Conservation (phyloP, 2,329 filamentous ascomycete genomes). For the Trematosphaeria pertusa region DNA sequence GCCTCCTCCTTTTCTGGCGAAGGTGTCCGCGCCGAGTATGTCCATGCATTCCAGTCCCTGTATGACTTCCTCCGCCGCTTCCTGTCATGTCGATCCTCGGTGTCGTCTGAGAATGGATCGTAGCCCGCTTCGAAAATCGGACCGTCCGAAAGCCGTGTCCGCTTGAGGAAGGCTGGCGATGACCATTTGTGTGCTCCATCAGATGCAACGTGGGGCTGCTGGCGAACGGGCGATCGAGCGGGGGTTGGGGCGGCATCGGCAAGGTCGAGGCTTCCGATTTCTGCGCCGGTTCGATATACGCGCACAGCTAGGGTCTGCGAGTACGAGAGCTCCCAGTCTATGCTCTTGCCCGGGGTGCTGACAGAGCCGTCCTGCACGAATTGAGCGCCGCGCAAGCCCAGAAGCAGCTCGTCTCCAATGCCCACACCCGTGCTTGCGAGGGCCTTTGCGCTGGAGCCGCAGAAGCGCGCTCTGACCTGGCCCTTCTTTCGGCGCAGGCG, state of each 20-base stretch:
- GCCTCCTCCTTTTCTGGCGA: conserved; percentile 66
- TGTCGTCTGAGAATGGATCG: conserved; percentile 71
- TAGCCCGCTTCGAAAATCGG: conserved; percentile 68
- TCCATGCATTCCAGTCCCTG: conserved; percentile 74
- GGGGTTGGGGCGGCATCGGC: conserved; percentile 48
- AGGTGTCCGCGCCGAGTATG: conserved; percentile 72
- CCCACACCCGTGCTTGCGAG: conserved; percentile 72
- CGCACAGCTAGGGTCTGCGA: conserved; percentile 43
- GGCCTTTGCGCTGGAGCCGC: conserved; percentile 71
- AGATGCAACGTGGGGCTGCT: conserved; percentile 8
- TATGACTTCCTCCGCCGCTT: conserved; percentile 76
- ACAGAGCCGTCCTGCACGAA: conserved; percentile 66
- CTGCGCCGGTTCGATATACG: conserved; percentile 55
- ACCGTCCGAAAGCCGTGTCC: conserved; percentile 72
- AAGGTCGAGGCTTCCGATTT: conserved; percentile 61
- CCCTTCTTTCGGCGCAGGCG: conserved; percentile 77
- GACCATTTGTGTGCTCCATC: conserved; percentile 59
- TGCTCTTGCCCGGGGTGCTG: conserved; percentile 63
- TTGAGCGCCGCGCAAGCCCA: conserved; percentile 72
- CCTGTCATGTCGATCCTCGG: conserved; percentile 64
- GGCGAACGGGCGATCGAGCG: conserved; percentile 31
- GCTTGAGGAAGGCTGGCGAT: conserved; percentile 79
- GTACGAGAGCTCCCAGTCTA: conserved; percentile 65
- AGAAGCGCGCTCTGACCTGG: conserved; percentile 80
- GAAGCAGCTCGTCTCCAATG: conserved; percentile 76